A percentile compares a stretch with the other conserved stretches of the same genome.
These are phyloP conservation scores for Penicillium sp. DNA, from an alignment of 2,329 filamentous ascomycete species.

Conservation along the genomic window DNA sequence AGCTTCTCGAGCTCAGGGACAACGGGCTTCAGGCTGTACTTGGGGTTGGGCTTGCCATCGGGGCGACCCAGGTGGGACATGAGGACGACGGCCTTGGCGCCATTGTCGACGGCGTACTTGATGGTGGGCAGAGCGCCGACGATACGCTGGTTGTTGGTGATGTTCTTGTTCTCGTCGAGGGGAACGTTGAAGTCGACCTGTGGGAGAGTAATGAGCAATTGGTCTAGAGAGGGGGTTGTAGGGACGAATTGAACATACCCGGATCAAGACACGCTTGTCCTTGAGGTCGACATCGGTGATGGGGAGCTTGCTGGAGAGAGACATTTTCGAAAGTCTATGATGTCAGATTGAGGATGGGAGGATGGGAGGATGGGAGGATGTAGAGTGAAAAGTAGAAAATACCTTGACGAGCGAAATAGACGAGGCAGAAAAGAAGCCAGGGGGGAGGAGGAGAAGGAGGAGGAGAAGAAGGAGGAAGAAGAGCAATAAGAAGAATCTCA, in stretches of 20 bases:
- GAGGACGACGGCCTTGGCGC: constrained; percentile 88
- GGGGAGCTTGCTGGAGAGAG: constrained; percentile 96
- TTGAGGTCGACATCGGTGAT: constrained; percentile 97
- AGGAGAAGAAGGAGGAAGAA: constrained; percentile 7
- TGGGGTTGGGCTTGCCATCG: constrained; percentile 83
- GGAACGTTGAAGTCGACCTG: constrained; percentile 99
- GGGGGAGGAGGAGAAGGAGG: constrained; percentile 4
- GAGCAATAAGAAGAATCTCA: constrained; percentile 18
- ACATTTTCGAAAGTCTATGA: constrained; percentile 64
- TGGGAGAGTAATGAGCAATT: constrained; percentile 13
- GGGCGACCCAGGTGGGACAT: constrained; percentile 99
- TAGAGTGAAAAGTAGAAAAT: constrained; percentile 3
- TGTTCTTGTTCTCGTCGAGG: constrained; percentile 86
- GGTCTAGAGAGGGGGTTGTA: constrained; percentile 20
- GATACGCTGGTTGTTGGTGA: constrained; percentile 99
- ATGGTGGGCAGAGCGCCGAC: constrained; percentile 93
- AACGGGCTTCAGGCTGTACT: constrained; percentile 94
- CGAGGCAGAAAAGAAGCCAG: constrained; percentile 16
- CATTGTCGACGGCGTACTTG: constrained; percentile 88
- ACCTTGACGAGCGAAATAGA: constrained; percentile 16
- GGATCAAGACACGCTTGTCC: constrained; percentile 97
- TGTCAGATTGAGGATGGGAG: constrained; percentile 2
- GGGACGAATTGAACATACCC: constrained; percentile 63
- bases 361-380: neutral
- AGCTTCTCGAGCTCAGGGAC: constrained; percentile 90